phyloP scores from a whole-genome alignment of 495 filamentous ascomycete species.

The Elasticomyces elasticus region DNA sequence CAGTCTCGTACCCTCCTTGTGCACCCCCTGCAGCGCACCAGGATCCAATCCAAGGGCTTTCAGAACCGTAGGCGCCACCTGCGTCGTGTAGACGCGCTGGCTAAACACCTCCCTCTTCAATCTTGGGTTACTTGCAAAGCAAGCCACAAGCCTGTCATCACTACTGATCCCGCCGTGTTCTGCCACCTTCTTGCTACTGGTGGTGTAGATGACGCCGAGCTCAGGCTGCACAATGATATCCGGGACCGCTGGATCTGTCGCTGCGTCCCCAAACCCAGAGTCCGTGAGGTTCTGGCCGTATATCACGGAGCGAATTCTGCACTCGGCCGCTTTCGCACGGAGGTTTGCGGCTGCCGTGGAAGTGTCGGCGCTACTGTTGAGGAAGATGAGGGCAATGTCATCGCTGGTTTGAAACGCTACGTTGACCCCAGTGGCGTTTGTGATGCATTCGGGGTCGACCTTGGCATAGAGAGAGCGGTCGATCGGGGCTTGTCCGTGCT shows the following conservation, averaged over 20 bases:
- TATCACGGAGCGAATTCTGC: slow-evolving; percentile 29
- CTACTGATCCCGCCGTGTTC: slow-evolving; percentile 33
- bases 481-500: slow-evolving; percentile 34
- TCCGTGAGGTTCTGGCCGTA: slow-evolving; percentile 23
- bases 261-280: slow-evolving; percentile 29
- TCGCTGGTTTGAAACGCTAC: slow-evolving; percentile 23
- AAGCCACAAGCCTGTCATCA: slow-evolving; percentile 31
- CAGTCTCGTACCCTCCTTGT: slow-evolving; percentile 22
- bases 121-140: slow-evolving; percentile 25
- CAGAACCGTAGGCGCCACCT: slow-evolving; percentile 31
- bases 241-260: slow-evolving; percentile 30
- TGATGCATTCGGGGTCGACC: slow-evolving; percentile 22
- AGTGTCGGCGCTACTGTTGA: slow-evolving; percentile 22
- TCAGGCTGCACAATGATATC: slow-evolving; percentile 31
- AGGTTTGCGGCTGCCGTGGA: slow-evolving; percentile 25
- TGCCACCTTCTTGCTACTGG: slow-evolving; percentile 27
- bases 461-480: slow-evolving; percentile 26
- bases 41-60: slow-evolving; percentile 29
- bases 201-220: slow-evolving; percentile 32
- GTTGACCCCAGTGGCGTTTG: slow-evolving; percentile 23
- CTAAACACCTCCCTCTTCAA: slow-evolving; percentile 20
- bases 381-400: slow-evolving; percentile 33
- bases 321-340: slow-evolving; percentile 9
- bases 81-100: slow-evolving; percentile 23
- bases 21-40: slow-evolving; percentile 22